phyloP scores from a whole-genome alignment of 2,329 filamentous ascomycete species.

The Cercospora sp. region DNA sequence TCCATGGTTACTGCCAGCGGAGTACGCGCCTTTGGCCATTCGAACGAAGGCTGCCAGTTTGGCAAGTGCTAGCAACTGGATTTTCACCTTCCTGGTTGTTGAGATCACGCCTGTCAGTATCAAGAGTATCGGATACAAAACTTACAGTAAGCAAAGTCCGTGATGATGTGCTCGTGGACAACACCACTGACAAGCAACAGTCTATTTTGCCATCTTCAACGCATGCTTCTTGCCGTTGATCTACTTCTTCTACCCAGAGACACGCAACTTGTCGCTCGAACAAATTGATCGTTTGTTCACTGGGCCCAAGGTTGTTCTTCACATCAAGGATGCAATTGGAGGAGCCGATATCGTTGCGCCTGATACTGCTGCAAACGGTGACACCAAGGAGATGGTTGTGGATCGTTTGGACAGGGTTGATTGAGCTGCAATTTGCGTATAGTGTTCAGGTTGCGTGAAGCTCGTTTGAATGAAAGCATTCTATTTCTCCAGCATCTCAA shows the following conservation, averaged over 20 bases:
- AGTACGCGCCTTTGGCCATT: conserved; percentile 91
- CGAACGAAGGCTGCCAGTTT: conserved; percentile 92
- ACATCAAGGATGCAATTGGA: conserved; percentile 21
- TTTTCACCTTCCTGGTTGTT: conserved; percentile 42
- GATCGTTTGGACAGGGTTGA: conserved; percentile 9
- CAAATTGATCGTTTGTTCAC: conserved; percentile 56
- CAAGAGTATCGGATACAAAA: conserved; percentile 35
- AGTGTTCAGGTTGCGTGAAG: background rate
- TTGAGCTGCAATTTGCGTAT: background rate
- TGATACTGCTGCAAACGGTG: background rate
- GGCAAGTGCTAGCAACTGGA: conserved; percentile 65
- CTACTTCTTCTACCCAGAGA: conserved; percentile 58
- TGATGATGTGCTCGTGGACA: too few relatives aligned
- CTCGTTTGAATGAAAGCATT: background rate
- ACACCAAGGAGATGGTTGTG: conserved; percentile 15
- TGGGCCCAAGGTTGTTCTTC: conserved; percentile 29
- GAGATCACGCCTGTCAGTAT: conserved; percentile 45
- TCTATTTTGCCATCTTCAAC: conserved; percentile 55
- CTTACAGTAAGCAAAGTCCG: conserved; percentile 32
- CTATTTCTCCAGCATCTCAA: background rate
- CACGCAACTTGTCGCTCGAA: conserved; percentile 49
- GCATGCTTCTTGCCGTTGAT: conserved; percentile 57
- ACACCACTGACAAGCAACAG: background rate
- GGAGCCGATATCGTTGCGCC: conserved; percentile 1
- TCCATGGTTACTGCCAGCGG: conserved; percentile 92